Percentiles rank a stretch among this genome's conserved stretches.
phyloP scores from a whole-genome alignment of 78 protist species.

The Planoprotostelium fungivorum region DNA sequence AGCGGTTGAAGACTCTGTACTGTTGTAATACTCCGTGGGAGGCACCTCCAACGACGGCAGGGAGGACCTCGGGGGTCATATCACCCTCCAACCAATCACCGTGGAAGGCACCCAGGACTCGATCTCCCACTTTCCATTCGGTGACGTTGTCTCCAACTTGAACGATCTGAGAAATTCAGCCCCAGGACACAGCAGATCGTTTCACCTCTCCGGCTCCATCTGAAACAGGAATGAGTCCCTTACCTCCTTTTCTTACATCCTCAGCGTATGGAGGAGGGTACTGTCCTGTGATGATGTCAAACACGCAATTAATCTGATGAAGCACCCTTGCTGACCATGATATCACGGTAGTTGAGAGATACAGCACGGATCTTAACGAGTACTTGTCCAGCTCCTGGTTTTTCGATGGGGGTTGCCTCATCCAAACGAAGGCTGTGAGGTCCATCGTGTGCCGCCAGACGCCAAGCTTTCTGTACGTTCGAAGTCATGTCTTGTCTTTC shows the following conservation, averaged over 20 bases:
- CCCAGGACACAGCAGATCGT: neutral
- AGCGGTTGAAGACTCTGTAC: slow-evolving; percentile 8
- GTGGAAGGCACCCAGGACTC: slow-evolving; percentile 18
- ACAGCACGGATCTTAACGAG: slow-evolving; percentile 13
- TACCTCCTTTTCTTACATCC: neutral
- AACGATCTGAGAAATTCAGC: neutral
- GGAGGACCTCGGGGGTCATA: neutral
- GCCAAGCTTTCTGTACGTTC: neutral
- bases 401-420: neutral
- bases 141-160: neutral
- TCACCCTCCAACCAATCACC: slow-evolving; percentile 33
- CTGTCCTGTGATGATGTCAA: neutral
- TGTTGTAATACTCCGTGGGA: slow-evolving; percentile 6
- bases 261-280: neutral
- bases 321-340: slow-evolving; percentile 17
- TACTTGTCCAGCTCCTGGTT: neutral
- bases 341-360: slow-evolving; percentile 26
- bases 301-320: neutral
- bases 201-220: slow-evolving; percentile 18
- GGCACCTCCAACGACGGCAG: slow-evolving; percentile 6
- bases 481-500: too few relatives aligned
- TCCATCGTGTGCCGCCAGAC: neutral
- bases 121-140: slow-evolving; percentile 6
- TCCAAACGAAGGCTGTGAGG: neutral
- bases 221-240: slow-evolving; percentile 14